Evolutionary conservation across 2,329 filamentous ascomycete genomes (phyloP), one percentile per base, ranked within the genome.

Genomic region (Alternaria alternata): DNA sequence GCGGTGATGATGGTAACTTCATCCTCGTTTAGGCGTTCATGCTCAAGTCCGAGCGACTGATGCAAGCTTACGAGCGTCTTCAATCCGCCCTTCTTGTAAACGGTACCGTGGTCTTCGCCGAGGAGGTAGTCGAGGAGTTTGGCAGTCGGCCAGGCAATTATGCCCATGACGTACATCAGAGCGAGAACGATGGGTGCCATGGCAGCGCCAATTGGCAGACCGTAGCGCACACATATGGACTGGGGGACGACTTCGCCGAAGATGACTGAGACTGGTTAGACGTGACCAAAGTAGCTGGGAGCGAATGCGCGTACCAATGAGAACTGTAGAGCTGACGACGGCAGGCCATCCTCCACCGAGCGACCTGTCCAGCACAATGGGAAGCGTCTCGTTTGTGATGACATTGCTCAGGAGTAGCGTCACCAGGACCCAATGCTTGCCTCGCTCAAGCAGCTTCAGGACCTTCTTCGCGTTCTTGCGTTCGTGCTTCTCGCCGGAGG

Each of bases 1-100:
- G 95, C 94, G 67, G 92, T 97, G 79, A 99, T 99, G 77, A 99
- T 99, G 61, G 95, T 98, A 67, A 99, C 95, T 79, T 99, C 95
- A 75, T 99, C 95, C 69, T 97, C 91, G 79, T 97, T 98, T 54
- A 99, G 83, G 59, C 95, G 90, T 75, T 99, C 93, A 39, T 86
- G 86, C 11, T 91, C 91, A 30, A 91, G 89, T 28, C 95, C 95
- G 12, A 98, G 82, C 2, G 92, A 96, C 79, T 96, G 93, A 82
- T 99, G 95, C 16, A 99, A 84, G 0, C 93, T 97, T 28, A 99
- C 95, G 30, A 99, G 84, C 0, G 95, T 98, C 83, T 99, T 99
- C 69, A 99, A 82, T 0, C 95, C 95, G 62, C 93, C 94, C 83
- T 98, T 99, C 82, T 98, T 98, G 87, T 99, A 99, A 43, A 94